These are phyloP conservation scores for Davidsoniella eucalypti DNA, from an alignment of 2,329 filamentous ascomycete species.

Conservation along the genomic window DNA sequence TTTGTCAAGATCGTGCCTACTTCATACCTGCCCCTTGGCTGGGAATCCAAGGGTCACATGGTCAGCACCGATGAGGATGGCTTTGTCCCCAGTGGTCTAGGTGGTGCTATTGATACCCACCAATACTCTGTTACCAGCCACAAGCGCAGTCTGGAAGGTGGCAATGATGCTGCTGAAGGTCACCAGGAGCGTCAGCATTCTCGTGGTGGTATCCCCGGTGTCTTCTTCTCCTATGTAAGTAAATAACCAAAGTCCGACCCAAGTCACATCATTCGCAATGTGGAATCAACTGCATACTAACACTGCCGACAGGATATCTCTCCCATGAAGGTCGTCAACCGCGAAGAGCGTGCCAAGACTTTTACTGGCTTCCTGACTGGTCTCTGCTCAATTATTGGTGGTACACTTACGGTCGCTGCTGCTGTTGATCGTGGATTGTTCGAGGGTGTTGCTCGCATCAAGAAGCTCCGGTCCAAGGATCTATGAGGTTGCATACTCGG, in stretches of 20 bases:
- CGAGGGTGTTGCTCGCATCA: constrained; percentile 68
- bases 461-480: constrained; percentile 63
- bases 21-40: constrained; percentile 81
- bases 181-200: constrained; percentile 88
- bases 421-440: constrained; percentile 84
- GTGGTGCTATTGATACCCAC: constrained; percentile 87
- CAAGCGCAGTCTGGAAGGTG: constrained; percentile 72
- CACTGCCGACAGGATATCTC: constrained; percentile 60
- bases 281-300: neutral
- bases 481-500: constrained; percentile 22
- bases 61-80: constrained; percentile 45
- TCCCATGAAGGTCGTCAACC: constrained; percentile 98
- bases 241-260: neutral
- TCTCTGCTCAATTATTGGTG: constrained; percentile 85
- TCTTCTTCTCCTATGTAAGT: constrained; percentile 95
- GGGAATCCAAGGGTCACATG: constrained; percentile 43
- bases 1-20: constrained; percentile 98
- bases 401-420: constrained; percentile 87
- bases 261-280: neutral
- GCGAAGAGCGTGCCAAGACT: constrained; percentile 74
- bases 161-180: constrained; percentile 69
- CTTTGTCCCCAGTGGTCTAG: constrained; percentile 43
- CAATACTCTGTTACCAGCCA: constrained; percentile 98
- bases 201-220: constrained; percentile 80
- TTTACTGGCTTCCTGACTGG: constrained; percentile 88